Evolutionary conservation across 148 eudicot species (phyloP), one percentile per base, ranked within the genome.

Genomic region (Polygonum aviculare): DNA sequence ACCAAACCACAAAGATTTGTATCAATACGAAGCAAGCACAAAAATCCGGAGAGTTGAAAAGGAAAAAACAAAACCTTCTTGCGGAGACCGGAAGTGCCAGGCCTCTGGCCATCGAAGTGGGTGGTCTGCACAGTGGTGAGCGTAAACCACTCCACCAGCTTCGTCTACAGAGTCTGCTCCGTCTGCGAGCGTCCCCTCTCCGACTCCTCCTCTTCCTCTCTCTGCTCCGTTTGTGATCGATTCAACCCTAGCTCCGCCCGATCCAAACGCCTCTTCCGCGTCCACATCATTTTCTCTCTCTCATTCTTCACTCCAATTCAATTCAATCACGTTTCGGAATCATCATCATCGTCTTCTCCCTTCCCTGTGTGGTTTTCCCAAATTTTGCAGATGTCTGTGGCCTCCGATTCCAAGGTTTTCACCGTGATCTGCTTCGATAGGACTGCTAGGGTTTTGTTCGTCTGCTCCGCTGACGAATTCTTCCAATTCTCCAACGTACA

Each of bases 401-500:
- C 92, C 16, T 79, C 94, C 0, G 92, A 90, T 49, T 86, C 87
- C 21, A 87, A 82, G 84, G 93, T 90, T 50, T 84, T 87, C 52
- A 85, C 76, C 72, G 97, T 93, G 79, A 83, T 93, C n/a, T 84
- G 89, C 83, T 93, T 94, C 78, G 98, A 94, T 82, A 88, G 93
- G 80, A 93, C 84, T 45, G 93, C 95, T 49, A 94, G 81, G 81
- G 85, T 88, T 52, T 84, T 94, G 55, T 84, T 94, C 85, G 98
- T 97, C 81, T 91, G 98, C 83, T 88, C 95, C 60, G 98, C 95
- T 76, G 93, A 91, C 72, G 91, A 87, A 22, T 94, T 94, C 78
- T 91, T 91, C 78, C 76, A 88, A 69, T 90, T 91, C 51, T 88
- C 90, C 77, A 90, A 87, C 76, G 75, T 76, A 76, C 93, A 88